These are phyloP conservation scores for Lobosporangium transversale DNA, from an alignment of 192 early-diverging fungal species.

Conservation along the genomic window DNA sequence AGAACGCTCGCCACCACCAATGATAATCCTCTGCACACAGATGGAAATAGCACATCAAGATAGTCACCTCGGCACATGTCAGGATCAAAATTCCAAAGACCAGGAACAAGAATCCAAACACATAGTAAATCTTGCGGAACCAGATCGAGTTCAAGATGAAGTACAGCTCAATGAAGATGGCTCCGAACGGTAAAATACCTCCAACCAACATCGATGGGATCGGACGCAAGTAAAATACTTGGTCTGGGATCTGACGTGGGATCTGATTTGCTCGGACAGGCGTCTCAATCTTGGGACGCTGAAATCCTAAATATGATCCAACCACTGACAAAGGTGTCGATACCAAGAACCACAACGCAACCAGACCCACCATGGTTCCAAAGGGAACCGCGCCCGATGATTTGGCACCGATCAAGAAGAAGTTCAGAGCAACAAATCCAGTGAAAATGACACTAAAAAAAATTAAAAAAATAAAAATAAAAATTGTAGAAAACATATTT, in stretches of 20 bases:
- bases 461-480: neutral
- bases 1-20: constrained; percentile 92
- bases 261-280: constrained; percentile 94
- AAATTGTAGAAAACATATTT: neutral
- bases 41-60: constrained; percentile 91
- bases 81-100: constrained; percentile 87
- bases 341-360: constrained; percentile 84
- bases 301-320: constrained; percentile 79
- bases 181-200: constrained; percentile 90
- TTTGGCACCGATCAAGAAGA: constrained; percentile 80
- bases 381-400: constrained; percentile 93
- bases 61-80: constrained; percentile 86
- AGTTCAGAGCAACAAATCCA: constrained; percentile 78
- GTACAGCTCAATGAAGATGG: constrained; percentile 97
- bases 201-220: constrained; percentile 78
- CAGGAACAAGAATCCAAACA: constrained; percentile 92
- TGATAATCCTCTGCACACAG: constrained; percentile 85
- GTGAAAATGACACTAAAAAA: constrained; percentile 63
- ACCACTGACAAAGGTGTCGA: constrained; percentile 86
- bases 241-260: constrained; percentile 92
- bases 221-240: constrained; percentile 81
- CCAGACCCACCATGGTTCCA: constrained; percentile 82
- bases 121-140: constrained; percentile 93
- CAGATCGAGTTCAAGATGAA: constrained; percentile 96
- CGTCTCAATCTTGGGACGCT: constrained; percentile 71